Conservation (phyloP, 106 monocot genomes). For the Dendrobium nobile region DNA sequence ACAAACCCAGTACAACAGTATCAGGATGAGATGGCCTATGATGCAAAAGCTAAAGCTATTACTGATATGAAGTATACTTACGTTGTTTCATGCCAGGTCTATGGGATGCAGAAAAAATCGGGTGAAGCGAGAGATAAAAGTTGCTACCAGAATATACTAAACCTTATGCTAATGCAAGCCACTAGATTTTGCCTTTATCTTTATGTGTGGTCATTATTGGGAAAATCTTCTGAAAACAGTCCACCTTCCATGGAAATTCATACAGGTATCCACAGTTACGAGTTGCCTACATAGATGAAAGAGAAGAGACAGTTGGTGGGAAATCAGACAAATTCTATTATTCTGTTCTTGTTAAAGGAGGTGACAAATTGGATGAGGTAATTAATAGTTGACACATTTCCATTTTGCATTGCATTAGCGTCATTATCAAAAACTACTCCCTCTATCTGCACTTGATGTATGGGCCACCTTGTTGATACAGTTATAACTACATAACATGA, state of each 20-base stretch:
- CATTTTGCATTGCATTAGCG: neutral
- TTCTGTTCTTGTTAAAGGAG: conserved; percentile 97
- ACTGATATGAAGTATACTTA: conserved; percentile 94
- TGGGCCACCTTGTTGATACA: neutral
- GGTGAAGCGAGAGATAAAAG: conserved; percentile 37
- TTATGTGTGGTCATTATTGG: neutral
- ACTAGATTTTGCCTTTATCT: neutral
- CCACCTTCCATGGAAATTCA: conserved; percentile 1
- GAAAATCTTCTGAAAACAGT: neutral
- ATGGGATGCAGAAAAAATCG: conserved; percentile 82
- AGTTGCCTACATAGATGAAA: conserved; percentile 93
- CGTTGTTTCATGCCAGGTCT: conserved; percentile 93
- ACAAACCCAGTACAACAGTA: conserved; percentile 24
- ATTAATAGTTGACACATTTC: neutral
- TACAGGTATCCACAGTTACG: conserved; percentile 73
- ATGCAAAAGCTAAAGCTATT: conserved; percentile 39
- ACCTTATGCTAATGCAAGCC: conserved; percentile 61
- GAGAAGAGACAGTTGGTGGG: conserved; percentile 58
- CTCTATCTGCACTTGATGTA: neutral
- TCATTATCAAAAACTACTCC: neutral
- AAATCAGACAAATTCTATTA: conserved; percentile 66
- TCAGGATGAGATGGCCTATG: conserved; percentile 20
- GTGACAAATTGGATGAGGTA: conserved; percentile 95
- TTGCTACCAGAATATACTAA: conserved; percentile 83
- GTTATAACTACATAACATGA: neutral